phyloP scores from a whole-genome alignment of 345 rosid species.

The Syzygium aqueum region DNA sequence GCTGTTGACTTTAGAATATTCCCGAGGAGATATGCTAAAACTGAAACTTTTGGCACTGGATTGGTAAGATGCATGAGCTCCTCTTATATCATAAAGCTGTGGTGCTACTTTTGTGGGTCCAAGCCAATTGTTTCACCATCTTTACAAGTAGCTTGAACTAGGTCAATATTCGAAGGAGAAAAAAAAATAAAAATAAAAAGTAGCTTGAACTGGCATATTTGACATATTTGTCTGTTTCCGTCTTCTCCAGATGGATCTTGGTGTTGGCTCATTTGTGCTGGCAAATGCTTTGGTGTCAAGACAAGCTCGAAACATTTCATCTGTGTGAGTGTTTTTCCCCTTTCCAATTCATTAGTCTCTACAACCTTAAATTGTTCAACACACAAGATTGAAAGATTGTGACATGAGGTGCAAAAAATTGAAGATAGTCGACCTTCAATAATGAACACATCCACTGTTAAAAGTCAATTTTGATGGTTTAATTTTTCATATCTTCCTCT shows the following conservation, averaged over 20 bases:
- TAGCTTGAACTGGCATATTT: neutral
- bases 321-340: conserved; percentile 30
- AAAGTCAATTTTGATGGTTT: neutral
- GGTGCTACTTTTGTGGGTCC: neutral
- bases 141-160: neutral
- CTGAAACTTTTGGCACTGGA: conserved; percentile 77
- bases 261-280: conserved; percentile 87
- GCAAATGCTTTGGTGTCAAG: conserved; percentile 74
- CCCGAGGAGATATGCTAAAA: conserved; percentile 84
- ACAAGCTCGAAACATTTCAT: conserved; percentile 60
- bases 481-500: neutral
- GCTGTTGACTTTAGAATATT: conserved; percentile 87
- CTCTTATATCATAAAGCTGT: neutral
- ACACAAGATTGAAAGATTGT: neutral
- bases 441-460: neutral
- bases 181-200: neutral
- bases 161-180: neutral
- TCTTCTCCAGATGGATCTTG: conserved; percentile 82
- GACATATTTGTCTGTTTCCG: neutral
- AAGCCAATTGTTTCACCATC: neutral
- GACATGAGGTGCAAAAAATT: neutral
- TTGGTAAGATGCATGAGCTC: conserved; percentile 41
- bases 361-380: neutral
- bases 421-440: neutral
- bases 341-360: neutral